phyloP scores from a whole-genome alignment of 805 yeast genomes.

The Wickerhamiella kurtzmanii region DNA sequence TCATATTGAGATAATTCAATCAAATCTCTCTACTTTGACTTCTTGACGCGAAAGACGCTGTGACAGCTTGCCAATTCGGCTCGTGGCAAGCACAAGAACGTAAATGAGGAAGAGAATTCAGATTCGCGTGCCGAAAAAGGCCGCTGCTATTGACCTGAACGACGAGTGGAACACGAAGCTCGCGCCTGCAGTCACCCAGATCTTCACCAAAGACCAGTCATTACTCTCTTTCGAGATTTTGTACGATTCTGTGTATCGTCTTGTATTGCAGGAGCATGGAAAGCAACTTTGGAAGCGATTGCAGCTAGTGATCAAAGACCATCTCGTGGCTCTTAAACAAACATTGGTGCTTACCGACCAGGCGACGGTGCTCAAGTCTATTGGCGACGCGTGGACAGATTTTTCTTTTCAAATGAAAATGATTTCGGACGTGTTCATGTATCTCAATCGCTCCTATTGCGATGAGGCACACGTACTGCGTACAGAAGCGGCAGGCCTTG shows the following conservation, averaged over 20 bases:
- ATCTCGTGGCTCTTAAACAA: slow-evolving; percentile 5
- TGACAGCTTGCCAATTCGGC: background rate
- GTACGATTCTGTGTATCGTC: slow-evolving; percentile 15
- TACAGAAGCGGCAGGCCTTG: slow-evolving; percentile 13
- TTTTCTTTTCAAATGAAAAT: slow-evolving; percentile 9
- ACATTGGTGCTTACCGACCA: background rate
- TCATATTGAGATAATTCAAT: background rate
- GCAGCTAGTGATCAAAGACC: slow-evolving; percentile 6
- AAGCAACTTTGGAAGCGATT: slow-evolving; percentile 12
- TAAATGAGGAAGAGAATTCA: slow-evolving; percentile 13
- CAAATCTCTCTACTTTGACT: too few relatives aligned
- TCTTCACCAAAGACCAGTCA: slow-evolving; percentile 5
- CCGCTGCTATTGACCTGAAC: slow-evolving; percentile 11
- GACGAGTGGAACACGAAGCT: slow-evolving; percentile 14
- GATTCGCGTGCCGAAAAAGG: slow-evolving; percentile 16
- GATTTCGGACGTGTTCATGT: slow-evolving; percentile 19
- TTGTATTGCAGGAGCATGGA: slow-evolving; percentile 19
- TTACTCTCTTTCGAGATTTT: slow-evolving; percentile 13
- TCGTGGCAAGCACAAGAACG: background rate
- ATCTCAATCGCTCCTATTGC: slow-evolving; percentile 17
- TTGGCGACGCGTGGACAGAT: slow-evolving; percentile 12
- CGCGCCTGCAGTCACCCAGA: slow-evolving; percentile 17
- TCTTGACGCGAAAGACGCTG: background rate
- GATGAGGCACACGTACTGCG: slow-evolving; percentile 8
- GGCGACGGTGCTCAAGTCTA: slow-evolving; percentile 5